Conservation (phyloP, 129 eudicot species). For the Flaveria bidentis region DNA sequence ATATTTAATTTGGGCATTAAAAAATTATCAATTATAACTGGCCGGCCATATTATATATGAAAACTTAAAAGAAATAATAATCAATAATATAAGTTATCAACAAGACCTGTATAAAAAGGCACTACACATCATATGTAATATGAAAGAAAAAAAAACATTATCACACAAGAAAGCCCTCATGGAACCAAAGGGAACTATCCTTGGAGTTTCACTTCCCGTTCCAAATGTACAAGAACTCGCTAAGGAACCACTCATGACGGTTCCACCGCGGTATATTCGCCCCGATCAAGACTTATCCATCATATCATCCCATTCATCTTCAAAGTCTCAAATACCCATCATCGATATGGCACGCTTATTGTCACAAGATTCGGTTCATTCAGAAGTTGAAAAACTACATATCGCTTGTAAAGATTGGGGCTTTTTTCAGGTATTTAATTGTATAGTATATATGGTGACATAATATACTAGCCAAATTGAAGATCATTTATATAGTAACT, state of each 20-base stretch:
- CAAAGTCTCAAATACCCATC: neutral
- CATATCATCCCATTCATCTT: neutral
- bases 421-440: conserved; percentile 8
- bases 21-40: too few species aligned
- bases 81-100: too few species aligned
- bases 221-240: conserved; percentile 17
- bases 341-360: conserved; percentile 7
- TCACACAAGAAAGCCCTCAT: neutral
- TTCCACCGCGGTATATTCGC: conserved; percentile 7
- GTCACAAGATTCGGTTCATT: neutral
- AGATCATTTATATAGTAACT: neutral
- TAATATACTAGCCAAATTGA: too few species aligned
- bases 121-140: neutral
- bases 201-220: conserved; percentile 18
- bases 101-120: too few species aligned
- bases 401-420: conserved; percentile 20
- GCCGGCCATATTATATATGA: too few species aligned
- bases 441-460: neutral
- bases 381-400: conserved; percentile 9
- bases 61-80: too few species aligned
- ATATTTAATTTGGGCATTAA: too few species aligned
- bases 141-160: neutral
- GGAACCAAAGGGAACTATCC: neutral
- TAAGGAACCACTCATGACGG: conserved; percentile 3
- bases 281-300: neutral